These are phyloP conservation scores for Chaetomium olivaceum DNA, from an alignment of 2,329 filamentous ascomycete genomes.

Conservation along the genomic window DNA sequence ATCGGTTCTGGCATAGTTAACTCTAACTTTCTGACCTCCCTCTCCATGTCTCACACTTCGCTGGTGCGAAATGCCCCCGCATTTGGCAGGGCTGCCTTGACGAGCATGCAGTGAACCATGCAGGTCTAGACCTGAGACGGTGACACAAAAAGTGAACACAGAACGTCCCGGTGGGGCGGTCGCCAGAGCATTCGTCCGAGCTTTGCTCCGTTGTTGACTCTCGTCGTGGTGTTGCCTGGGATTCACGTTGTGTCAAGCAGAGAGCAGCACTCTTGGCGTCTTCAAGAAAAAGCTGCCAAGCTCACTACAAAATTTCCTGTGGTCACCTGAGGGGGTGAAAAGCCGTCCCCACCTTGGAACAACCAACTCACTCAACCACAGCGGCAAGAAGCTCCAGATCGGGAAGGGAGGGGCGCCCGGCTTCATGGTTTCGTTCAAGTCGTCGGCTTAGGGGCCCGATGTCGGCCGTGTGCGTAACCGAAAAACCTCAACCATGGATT, in stretches of 20 bases:
- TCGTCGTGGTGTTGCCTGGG: background rate
- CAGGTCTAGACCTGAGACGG: background rate
- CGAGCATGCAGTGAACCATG: background rate
- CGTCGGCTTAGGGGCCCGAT: background rate
- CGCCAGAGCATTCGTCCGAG: background rate
- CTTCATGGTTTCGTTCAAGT: background rate
- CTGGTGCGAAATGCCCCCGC: background rate
- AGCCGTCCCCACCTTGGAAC: background rate
- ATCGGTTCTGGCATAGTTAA: background rate
- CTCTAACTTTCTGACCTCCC: background rate
- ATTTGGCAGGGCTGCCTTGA: background rate
- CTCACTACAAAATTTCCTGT: background rate
- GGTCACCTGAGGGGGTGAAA: conserved; percentile 4
- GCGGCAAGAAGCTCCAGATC: background rate
- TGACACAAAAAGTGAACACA: background rate
- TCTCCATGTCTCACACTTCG: background rate
- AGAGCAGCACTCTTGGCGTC: background rate
- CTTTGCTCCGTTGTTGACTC: background rate
- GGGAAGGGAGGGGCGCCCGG: background rate
- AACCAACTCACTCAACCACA: background rate
- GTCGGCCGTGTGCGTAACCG: background rate
- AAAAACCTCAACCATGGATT: background rate
- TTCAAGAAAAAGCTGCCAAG: background rate
- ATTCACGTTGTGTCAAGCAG: background rate
- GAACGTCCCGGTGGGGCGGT: background rate